A percentile compares a stretch with the other conserved stretches of the same genome.
phyloP scores from a whole-genome alignment of 176 grass and related monocot species.

The bread wheat (Triticum aestivum) region IWGSC_CS_RefSeq_v2.1 NC_057806.1:504368997-504369496 shows the following conservation, averaged over 20 bases:
- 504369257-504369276: background rate
- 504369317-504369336: background rate
- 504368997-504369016: too few relatives aligned
- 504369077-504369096: too few relatives aligned
- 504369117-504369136: too few relatives aligned
- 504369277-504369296: background rate
- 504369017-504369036: too few relatives aligned
- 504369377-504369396: background rate
- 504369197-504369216: slow-evolving; percentile 76
- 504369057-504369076: background rate
- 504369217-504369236: slow-evolving; percentile 58
- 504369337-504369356: background rate
- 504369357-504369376: background rate
- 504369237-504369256: slow-evolving; percentile 36
- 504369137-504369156: too few relatives aligned
- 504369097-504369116: too few relatives aligned
- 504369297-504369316: background rate
- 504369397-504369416: background rate
- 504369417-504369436: background rate
- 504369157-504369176: background rate
- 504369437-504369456: background rate
- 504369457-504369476: too few relatives aligned
- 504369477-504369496: background rate
- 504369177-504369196: slow-evolving; percentile 60
- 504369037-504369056: too few relatives aligned